A percentile compares a stretch with the other conserved stretches of the same genome.
Evolutionary conservation across 768 basidiomycete genomes (phyloP).

Genomic region (Tricholoma bakamatsutake): DNA sequence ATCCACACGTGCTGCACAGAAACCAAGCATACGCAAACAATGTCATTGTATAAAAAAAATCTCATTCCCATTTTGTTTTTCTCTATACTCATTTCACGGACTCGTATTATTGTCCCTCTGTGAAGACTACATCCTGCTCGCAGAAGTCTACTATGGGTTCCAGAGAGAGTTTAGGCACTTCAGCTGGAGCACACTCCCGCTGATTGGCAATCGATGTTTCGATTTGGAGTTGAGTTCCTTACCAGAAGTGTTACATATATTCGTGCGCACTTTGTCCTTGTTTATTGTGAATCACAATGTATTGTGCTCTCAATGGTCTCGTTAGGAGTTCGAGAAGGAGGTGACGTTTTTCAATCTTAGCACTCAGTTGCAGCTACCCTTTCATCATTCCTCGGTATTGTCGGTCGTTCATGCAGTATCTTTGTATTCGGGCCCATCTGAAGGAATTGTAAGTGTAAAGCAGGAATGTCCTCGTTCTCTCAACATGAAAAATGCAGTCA

Average conservation of each 20-base stretch:
- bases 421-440: too few species aligned
- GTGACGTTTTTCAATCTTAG: too few species aligned
- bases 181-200: slow-evolving; percentile 31
- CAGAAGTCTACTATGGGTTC: slow-evolving; percentile 30
- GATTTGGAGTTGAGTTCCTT: slow-evolving; percentile 30
- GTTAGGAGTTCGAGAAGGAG: too few species aligned
- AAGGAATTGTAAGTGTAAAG: too few species aligned
- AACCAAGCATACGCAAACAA: neutral
- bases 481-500: too few species aligned
- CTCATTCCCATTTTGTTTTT: slow-evolving; percentile 7
- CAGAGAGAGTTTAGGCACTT: slow-evolving; percentile 20
- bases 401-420: too few species aligned
- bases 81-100: slow-evolving; percentile 26
- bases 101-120: slow-evolving; percentile 32
- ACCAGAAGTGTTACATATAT: slow-evolving; percentile 27
- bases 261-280: neutral
- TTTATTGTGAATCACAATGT: too few species aligned
- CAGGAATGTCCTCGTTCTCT: too few species aligned
- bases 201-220: slow-evolving; percentile 11
- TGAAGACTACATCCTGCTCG: slow-evolving; percentile 23
- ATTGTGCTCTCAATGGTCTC: too few species aligned
- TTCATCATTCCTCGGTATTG: too few species aligned
- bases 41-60: slow-evolving; percentile 4
- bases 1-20: neutral
- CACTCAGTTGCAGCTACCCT: too few species aligned